phyloP scores from a whole-genome alignment of 208 protist genomes.

The Leishmania major region DNA sequence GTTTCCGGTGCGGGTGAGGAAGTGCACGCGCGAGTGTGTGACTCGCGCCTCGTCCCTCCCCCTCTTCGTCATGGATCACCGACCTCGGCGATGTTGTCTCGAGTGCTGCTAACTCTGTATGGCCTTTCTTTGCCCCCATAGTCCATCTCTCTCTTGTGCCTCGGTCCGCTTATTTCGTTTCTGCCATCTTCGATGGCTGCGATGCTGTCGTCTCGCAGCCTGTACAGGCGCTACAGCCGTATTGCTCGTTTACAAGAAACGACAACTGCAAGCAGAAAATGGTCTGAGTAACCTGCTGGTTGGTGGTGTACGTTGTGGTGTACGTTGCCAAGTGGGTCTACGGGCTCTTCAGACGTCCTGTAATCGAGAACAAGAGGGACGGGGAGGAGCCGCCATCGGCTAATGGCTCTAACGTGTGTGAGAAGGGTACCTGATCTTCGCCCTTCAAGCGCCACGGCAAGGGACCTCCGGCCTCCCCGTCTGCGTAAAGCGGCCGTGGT shows the following conservation, averaged over 20 bases:
- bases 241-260: neutral
- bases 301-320: conserved; percentile 58
- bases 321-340: conserved; percentile 44
- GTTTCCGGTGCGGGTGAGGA: neutral
- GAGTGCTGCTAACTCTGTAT: too few relatives aligned
- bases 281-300: conserved; percentile 56
- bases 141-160: neutral
- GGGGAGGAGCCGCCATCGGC: neutral
- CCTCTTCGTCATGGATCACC: neutral
- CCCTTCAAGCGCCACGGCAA: conserved; percentile 29
- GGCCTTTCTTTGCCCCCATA: neutral
- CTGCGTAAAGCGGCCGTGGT: conserved; percentile 19
- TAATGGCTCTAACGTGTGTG: conserved; percentile 8
- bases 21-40: neutral
- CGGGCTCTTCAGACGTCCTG: conserved; percentile 10
- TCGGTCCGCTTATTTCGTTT: neutral
- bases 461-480: conserved; percentile 19
- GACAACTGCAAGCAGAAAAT: neutral
- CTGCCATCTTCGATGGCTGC: neutral
- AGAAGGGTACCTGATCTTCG: conserved; percentile 28
- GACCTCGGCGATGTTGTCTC: neutral
- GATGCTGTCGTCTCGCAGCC: neutral
- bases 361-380: conserved; percentile 18
- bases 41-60: neutral
- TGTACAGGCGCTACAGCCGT: neutral